Conservation (phyloP, 2,329 filamentous ascomycete species). For the Diaporthe longicolla region DNA sequence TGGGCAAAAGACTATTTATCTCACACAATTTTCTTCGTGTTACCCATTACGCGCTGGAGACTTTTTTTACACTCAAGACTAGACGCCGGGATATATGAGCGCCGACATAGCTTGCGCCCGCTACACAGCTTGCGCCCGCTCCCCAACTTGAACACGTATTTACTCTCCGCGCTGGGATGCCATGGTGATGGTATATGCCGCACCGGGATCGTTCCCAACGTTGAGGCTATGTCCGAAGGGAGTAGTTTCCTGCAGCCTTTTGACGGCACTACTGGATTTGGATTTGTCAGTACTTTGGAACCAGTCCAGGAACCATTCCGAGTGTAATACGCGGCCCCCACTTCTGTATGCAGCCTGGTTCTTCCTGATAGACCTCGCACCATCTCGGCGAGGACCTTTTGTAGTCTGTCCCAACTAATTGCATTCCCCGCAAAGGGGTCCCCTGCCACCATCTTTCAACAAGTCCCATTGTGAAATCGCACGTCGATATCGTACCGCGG, state of each 20-base stretch:
- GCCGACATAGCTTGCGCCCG: neutral
- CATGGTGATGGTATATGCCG: neutral
- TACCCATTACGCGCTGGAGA: neutral
- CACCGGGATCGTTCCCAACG: neutral
- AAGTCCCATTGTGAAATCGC: neutral
- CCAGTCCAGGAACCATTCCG: neutral
- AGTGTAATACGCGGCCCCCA: neutral
- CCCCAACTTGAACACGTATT: neutral
- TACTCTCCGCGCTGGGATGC: neutral
- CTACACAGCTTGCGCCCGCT: neutral
- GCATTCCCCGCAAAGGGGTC: neutral
- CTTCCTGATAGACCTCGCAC: neutral
- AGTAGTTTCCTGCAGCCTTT: neutral
- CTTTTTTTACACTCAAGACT: slow-evolving; percentile 15
- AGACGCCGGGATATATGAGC: neutral
- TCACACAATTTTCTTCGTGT: slow-evolving; percentile 11
- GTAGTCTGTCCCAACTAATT: neutral
- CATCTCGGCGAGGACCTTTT: neutral
- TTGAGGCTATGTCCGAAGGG: neutral
- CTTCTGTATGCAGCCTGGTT: too few species aligned
- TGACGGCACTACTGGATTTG: neutral
- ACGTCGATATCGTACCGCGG: neutral
- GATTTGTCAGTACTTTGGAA: neutral
- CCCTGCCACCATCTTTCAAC: neutral
- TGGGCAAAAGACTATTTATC: slow-evolving; percentile 8